Conservation (phyloP, 2,329 filamentous ascomycete species). For the Aureobasidium uvarum region DNA sequence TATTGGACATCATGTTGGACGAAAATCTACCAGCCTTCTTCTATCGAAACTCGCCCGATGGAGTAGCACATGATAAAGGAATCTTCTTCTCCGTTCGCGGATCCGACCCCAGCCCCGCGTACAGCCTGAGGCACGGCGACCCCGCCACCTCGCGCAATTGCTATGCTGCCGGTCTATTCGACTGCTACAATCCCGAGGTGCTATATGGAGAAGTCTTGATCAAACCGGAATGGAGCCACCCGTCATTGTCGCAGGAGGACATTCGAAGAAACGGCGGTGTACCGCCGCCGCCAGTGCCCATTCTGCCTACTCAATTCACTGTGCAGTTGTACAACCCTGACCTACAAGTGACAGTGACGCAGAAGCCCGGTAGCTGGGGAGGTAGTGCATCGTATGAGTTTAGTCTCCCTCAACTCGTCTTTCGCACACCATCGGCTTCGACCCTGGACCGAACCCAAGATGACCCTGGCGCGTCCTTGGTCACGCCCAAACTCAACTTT, state of each 20-base stretch:
- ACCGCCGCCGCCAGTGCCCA: constrained; percentile 64
- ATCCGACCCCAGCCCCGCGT: constrained; percentile 74
- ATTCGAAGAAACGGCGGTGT: constrained; percentile 67
- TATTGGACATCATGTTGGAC: constrained; percentile 67
- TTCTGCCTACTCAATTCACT: constrained; percentile 74
- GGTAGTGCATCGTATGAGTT: constrained; percentile 84
- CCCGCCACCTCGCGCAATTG: constrained; percentile 72
- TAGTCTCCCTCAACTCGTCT: constrained; percentile 82
- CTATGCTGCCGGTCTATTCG: constrained; percentile 82
- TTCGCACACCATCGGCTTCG: constrained; percentile 75
- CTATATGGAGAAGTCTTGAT: constrained; percentile 85
- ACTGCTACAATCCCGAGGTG: constrained; percentile 75
- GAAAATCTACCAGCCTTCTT: constrained; percentile 81
- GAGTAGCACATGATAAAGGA: constrained; percentile 53
- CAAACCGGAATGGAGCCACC: constrained; percentile 80
- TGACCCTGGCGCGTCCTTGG: constrained; percentile 54
- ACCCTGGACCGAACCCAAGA: constrained; percentile 70
- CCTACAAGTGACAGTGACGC: constrained; percentile 69
- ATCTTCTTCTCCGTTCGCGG: constrained; percentile 67
- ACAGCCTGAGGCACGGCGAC: constrained; percentile 74
- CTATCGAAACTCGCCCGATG: constrained; percentile 54
- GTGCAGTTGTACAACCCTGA: constrained; percentile 94
- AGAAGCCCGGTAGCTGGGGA: constrained; percentile 74
- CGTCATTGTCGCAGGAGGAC: constrained; percentile 76
- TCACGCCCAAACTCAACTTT: constrained; percentile 73